A percentile compares a stretch with the other conserved stretches of the same genome.
These are phyloP conservation scores for Aspergillus japonicus DNA, from an alignment of 2,329 filamentous ascomycete genomes.

Conservation along the genomic window DNA sequence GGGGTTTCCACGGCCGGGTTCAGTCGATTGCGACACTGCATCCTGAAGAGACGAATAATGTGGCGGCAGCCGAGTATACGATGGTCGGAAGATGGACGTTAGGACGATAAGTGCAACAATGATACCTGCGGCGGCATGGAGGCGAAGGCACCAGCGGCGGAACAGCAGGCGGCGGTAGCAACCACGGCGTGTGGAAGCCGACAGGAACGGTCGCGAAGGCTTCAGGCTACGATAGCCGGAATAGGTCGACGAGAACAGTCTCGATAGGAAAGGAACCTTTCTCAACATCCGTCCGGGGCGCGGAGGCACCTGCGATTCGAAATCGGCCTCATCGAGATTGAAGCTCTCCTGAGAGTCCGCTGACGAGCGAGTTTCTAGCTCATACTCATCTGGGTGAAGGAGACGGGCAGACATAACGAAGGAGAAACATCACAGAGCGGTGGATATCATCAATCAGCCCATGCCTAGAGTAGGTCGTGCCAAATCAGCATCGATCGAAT, in stretches of 20 bases:
- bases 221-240: conserved; percentile 33
- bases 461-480: conserved; percentile 14
- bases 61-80: conserved; percentile 54
- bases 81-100: conserved; percentile 53
- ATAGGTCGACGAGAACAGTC: conserved; percentile 29
- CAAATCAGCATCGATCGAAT: conserved; percentile 1
- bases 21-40: conserved; percentile 29
- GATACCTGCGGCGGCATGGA: conserved; percentile 25
- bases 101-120: conserved; percentile 31
- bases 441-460: conserved; percentile 10
- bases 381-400: conserved; percentile 43
- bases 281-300: conserved; percentile 25
- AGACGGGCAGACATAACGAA: conserved; percentile 38
- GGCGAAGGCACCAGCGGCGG: conserved; percentile 33
- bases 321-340: conserved; percentile 44
- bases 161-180: conserved; percentile 30
- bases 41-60: conserved; percentile 49
- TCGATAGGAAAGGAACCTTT: conserved; percentile 27
- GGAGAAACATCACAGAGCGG: conserved; percentile 14
- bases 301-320: conserved; percentile 37
- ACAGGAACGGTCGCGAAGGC: conserved; percentile 26
- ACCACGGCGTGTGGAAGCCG: conserved; percentile 22
- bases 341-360: conserved; percentile 41
- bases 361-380: conserved; percentile 41
- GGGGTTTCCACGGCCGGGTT: conserved; percentile 50